Conservation (phyloP, 164 flowering plant genomes). For the Vitis labrusca region DNA sequence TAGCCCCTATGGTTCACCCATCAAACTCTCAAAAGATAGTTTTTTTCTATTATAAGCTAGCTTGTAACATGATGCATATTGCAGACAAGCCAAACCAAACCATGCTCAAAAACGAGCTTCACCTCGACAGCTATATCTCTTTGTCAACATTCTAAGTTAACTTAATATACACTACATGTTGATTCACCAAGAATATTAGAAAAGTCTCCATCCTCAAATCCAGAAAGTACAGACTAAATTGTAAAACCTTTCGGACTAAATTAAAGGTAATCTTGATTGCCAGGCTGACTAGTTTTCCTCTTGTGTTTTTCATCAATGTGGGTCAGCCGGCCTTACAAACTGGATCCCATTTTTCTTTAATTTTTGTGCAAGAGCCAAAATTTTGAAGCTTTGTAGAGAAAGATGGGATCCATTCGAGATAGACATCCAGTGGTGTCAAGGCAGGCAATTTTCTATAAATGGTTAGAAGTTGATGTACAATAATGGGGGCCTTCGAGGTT, state of each 20-base stretch:
- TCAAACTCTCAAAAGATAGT: neutral
- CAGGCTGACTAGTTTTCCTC: no score
- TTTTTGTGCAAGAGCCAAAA: no score
- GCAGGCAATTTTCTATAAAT: neutral
- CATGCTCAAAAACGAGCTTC: neutral
- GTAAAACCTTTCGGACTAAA: no score
- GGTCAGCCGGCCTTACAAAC: no score
- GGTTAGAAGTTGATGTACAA: no score
- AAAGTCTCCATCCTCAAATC: no score
- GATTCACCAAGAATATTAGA: no score
- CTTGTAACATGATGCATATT: neutral
- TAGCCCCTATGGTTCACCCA: neutral
- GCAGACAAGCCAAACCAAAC: neutral
- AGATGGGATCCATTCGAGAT: neutral
- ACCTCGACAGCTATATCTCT: conserved; percentile 11
- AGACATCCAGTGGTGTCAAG: neutral
- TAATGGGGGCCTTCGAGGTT: neutral
- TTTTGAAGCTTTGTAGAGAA: neutral
- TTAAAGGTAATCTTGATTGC: no score
- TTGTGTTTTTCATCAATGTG: no score
- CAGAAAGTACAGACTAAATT: no score
- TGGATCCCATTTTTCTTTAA: no score
- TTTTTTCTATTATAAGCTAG: neutral
- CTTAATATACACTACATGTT: no score
- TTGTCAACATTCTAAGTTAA: conserved; percentile 5